phyloP scores from a whole-genome alignment of 345 rosid species.

The Eucalyptus victrix region DNA sequence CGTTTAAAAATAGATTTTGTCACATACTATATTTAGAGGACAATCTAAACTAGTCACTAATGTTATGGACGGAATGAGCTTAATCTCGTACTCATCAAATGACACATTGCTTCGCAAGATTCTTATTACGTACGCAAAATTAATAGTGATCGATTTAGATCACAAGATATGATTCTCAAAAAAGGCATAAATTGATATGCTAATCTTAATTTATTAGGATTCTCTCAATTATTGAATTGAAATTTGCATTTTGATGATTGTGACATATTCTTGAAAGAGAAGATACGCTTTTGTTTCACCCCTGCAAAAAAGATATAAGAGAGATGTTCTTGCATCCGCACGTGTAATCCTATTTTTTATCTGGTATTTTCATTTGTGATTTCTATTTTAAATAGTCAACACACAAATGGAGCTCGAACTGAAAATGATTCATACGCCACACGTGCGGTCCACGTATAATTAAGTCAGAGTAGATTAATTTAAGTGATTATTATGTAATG shows the following conservation, averaged over 20 bases:
- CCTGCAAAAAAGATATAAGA: no score
- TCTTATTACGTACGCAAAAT: no score
- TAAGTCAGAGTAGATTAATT: neutral
- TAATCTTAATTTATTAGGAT: neutral
- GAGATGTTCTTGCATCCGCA: neutral
- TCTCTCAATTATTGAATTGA: neutral
- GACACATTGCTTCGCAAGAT: neutral
- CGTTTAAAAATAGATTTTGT: neutral
- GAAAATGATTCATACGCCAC: neutral
- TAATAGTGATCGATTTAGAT: neutral
- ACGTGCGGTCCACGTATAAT: neutral
- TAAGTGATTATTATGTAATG: neutral
- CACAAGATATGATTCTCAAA: accelerated
- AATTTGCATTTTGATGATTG: neutral
- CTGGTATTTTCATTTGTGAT: neutral
- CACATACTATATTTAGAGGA: neutral
- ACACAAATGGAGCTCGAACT: neutral
- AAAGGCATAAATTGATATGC: neutral
- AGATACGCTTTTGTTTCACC: neutral
- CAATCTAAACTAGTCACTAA: neutral
- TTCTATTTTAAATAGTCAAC: neutral
- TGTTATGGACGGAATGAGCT: neutral
- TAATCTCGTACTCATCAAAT: neutral
- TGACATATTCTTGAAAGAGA: neutral
- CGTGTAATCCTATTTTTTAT: neutral